Base-by-base conservation (phyloP, 208 protist genomes). In the Endotrypanum monterogeii region DNA sequence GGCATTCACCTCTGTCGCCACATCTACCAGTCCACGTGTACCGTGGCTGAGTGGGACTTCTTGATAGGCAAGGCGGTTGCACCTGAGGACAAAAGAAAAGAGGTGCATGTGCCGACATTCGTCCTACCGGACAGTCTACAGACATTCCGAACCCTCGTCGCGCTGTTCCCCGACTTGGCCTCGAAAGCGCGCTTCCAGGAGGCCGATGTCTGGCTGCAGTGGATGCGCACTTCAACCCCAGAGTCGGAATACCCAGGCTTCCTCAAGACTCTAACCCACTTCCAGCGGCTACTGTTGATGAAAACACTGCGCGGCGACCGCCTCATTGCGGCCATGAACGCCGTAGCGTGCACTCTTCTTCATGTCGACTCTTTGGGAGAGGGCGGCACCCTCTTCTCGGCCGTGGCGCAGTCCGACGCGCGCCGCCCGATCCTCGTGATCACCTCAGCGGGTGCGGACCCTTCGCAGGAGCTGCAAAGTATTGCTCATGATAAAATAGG, bases 251-350 rank as follows among this genome's bases (percentile, higher is more conserved):
- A 98, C 74, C 97, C 97, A 2, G 74, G 74, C 30, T 91, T 93
- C 78, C 70, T 97, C 58, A 96, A 95, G 78, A 61, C 79, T 0
- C 88, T 98, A 51, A 93, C 91, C 41, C 72, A 84, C 61, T 99
- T 99, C 86, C 96, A 99, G 87, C 89, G 95, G 28, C 83, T 99
- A 56, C 89, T 98, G 25, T 71, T 99, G 35, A 89, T 99, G 58
- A 96, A 98, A 65, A 94, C 92, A 28, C 81, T 99, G 12, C 89
- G 99, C 37, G 90, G 96, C 30, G 99, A 99, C 82, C 90, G 98
- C 65, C 91, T 99, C 62, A 96, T 92, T 12, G 90, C 96, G 23
- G 98, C 98, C 11, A 93, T 99, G 79, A 91, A 85, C 68, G 48
- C 80, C 14, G 85, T 94, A 28, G 92, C 90, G 60, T 95, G 92